Base-by-base conservation (phyloP, 257 asterid species). In the Orobanche coerulescens region DNA sequence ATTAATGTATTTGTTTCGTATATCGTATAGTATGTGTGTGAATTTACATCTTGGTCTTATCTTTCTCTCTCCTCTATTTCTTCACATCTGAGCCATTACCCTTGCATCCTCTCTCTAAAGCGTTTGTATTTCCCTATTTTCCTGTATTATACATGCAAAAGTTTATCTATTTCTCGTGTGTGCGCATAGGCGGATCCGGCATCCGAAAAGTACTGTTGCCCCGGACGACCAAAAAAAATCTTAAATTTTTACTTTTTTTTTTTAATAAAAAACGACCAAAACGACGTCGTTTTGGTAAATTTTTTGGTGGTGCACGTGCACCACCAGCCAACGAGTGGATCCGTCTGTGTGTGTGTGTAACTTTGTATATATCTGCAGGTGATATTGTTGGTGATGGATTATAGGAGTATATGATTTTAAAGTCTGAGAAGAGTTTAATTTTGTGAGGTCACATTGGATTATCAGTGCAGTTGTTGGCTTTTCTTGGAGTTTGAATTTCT, bases 371-470 rank as follows among this genome's bases (percentile, higher is more conserved):
- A 2, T 26, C 52, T 61, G 50, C 16, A 15, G 10, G 51, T 63
- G 71, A 57, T 58, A 43, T 64, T 68, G 62, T 39, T 26, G 2
- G 9, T 34, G 22, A 14, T 14, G 31, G 11, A 14, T 61, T 13
- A 16, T 42, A 20, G 31, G 31, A 26, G 31, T 26, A 26, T 5
- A 26, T 1, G 31, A 26, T n/a, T n/a, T 2, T 26, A 5, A 26
- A 5, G 2, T 5, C 5, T 26, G 14, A 1, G 5, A 26, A 26
- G 71, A 30, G 50, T 26, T 26, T 28, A 55, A 64, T 75, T 71
- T 62, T 18, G 62, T 67, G 71, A 72, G 77, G 71, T 67, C 77
- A 67, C 72, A 58, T 71, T 67, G 58, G 36, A 49, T 48, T 65
- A 70, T 49, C 50, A 28, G 12, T 36, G 42, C 54, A 53, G 61